phyloP scores from a whole-genome alignment of 257 asterid species.

The Catharanthus roseus region DNA sequence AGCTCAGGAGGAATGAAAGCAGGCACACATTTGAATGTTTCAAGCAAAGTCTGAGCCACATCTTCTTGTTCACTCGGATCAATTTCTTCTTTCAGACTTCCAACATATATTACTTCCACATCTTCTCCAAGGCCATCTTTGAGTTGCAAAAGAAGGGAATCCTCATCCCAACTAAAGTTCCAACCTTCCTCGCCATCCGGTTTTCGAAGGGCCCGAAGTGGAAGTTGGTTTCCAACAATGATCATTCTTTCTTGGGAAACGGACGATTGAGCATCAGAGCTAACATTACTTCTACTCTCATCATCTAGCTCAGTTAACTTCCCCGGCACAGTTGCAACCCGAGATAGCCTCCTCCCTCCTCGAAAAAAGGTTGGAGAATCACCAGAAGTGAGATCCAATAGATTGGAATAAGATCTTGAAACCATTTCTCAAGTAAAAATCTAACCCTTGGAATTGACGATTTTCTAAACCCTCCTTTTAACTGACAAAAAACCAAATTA shows the following conservation, averaged over 20 bases:
- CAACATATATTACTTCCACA: conserved; percentile 69
- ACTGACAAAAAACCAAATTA: conserved; percentile 16
- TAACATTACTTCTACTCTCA: conserved; percentile 55
- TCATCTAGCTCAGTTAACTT: conserved; percentile 73
- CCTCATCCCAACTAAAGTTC: conserved; percentile 86
- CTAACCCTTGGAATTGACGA: neutral
- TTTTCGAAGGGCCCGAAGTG: conserved; percentile 51
- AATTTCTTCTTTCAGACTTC: conserved; percentile 67
- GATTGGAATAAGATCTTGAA: conserved; percentile 78
- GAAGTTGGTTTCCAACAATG: conserved; percentile 78
- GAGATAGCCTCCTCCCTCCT: conserved; percentile 51
- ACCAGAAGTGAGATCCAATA: conserved; percentile 66
- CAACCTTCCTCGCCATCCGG: conserved; percentile 43
- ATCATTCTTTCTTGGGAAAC: conserved; percentile 66
- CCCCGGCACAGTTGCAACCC: conserved; percentile 77
- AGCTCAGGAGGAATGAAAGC: conserved; percentile 78
- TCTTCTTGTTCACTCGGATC: conserved; percentile 64
- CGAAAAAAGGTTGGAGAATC: conserved; percentile 56
- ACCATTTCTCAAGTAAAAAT: conserved; percentile 34
- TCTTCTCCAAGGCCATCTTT: conserved; percentile 86
- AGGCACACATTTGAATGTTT: conserved; percentile 76
- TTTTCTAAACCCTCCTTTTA: neutral
- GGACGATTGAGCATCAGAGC: conserved; percentile 78
- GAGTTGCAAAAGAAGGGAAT: conserved; percentile 73
- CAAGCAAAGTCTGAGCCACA: conserved; percentile 72